Evolutionary conservation across 768 basidiomycete species (phyloP).

Genomic region (Russula sp.): DNA sequence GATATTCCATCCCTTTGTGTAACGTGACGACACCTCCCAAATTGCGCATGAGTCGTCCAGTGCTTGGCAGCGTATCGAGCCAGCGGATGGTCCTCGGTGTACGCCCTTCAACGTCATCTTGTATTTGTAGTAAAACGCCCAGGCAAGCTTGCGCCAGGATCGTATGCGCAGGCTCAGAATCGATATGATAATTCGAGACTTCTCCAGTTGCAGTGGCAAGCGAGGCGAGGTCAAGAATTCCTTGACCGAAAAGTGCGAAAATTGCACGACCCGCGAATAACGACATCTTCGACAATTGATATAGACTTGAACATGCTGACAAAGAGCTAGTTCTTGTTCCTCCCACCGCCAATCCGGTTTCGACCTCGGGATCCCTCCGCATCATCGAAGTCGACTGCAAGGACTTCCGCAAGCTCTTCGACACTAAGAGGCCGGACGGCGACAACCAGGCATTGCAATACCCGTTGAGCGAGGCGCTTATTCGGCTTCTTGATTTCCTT

Average conservation of each 20-base stretch:
- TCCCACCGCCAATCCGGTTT: not conserved
- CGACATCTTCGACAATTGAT: not conserved
- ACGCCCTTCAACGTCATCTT: not conserved
- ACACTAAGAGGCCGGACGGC: slow-evolving; percentile 4
- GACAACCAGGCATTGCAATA: not conserved
- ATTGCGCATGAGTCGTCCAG: not conserved
- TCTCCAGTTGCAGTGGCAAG: not conserved
- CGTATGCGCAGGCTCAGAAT: not conserved
- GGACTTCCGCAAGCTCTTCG: not conserved
- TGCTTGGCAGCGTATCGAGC: not conserved
- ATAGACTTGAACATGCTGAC: not conserved
- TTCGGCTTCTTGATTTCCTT: not conserved
- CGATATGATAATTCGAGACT: not conserved
- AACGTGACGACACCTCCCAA: not conserved
- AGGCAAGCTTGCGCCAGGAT: slow-evolving; percentile 1
- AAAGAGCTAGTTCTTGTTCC: not conserved
- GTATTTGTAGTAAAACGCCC: not conserved
- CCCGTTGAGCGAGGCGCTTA: not conserved
- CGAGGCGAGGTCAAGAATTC: not conserved
- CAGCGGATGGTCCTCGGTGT: too few species aligned
- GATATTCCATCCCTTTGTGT: not conserved
- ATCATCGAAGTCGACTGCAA: not conserved
- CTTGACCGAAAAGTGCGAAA: not conserved
- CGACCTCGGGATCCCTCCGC: not conserved
- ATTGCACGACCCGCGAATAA: not conserved